Evolutionary conservation across 2,329 filamentous ascomycete genomes (phyloP), one percentile per base, ranked within the genome.

Genomic region (Pseudofabraea citricarpa): DNA sequence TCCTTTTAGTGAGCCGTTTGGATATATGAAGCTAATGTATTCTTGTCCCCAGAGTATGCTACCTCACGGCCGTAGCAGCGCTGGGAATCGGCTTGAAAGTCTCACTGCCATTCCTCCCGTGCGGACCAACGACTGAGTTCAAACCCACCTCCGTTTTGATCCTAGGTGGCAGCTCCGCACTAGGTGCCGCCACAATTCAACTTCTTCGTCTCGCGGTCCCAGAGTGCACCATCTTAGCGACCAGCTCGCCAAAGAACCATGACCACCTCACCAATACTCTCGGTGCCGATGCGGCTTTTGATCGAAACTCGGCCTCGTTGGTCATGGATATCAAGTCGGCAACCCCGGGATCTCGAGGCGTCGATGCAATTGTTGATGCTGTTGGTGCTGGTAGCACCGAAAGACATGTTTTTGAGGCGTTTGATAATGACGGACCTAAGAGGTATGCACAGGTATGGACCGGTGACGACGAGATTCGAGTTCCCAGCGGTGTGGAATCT

Each of bases 361-460:
- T 48, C 10, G 46, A 48, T 16, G 46, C 43, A 9, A 45, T 48
- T 20, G 12, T 48, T 18, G 46, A 48, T 29, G 23, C 35, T 3
- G 46, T 48, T 27, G 38, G 43, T 8, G 46, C 46, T 18, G 43
- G 42, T 24, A 29, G 24, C 8, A 45, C 20, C 5, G 23, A 41
- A 23, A 6, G 19, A 16, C 20, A 33, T 33, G 40, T 48, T n/a
- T 48, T 48, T 27, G 21, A 18, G 8, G 46, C 19, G 5, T 43
- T 48, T 38, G 39, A 45, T 38, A 12, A 22, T 2, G 19, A 37
- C 9, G 46, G 46, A 19, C 43, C 37, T 9, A 45, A 46, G 32
- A 26, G 29, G 22, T 48, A 45, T 43, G 43, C 46, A 8, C 43
- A 48, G 27, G 46, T 48, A 8, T 41, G 36, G 37, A 48, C 46